phyloP scores from a whole-genome alignment of 106 monocot species.

The Xerophyta viscosa region DNA sequence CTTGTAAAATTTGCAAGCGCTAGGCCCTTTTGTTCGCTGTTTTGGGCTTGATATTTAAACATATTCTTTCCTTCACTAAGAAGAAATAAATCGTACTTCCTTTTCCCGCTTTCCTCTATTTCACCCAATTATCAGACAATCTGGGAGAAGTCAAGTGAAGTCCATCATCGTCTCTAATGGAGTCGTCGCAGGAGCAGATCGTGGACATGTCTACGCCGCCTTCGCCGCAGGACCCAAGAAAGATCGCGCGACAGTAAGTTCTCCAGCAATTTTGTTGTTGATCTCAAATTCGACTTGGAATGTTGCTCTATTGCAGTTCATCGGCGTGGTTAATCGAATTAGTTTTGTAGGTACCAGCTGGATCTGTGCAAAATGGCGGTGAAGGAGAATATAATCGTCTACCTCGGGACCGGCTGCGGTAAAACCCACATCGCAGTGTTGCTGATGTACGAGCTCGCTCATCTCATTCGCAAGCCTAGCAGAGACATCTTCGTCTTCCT shows the following conservation, averaged over 20 bases:
- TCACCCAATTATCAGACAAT: too few relatives aligned
- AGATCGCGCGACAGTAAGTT: constrained; percentile 38
- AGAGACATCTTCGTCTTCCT: constrained; percentile 73
- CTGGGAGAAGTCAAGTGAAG: too few relatives aligned
- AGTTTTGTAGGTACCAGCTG: constrained; percentile 84
- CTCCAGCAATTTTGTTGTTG: neutral
- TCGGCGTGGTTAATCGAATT: neutral
- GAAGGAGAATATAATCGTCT: constrained; percentile 83
- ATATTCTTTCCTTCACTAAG: too few relatives aligned
- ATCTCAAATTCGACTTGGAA: neutral
- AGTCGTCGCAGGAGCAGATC: too few relatives aligned
- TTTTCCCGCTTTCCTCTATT: too few relatives aligned
- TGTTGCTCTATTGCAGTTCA: neutral
- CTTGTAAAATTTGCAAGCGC: too few relatives aligned
- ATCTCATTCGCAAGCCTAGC: constrained; percentile 69
- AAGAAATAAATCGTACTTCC: too few relatives aligned
- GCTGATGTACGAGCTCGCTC: constrained; percentile 75
- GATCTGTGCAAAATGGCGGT: constrained; percentile 80
- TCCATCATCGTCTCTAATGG: too few relatives aligned
- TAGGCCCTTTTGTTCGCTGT: too few relatives aligned
- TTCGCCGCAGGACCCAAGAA: constrained; percentile 35
- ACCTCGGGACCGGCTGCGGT: constrained; percentile 82
- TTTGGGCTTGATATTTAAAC: too few relatives aligned
- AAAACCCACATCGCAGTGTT: constrained; percentile 95
- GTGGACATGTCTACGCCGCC: too few relatives aligned